phyloP scores from a whole-genome alignment of 1,284 basidiomycete species.

The Spongiforma sp. region DNA sequence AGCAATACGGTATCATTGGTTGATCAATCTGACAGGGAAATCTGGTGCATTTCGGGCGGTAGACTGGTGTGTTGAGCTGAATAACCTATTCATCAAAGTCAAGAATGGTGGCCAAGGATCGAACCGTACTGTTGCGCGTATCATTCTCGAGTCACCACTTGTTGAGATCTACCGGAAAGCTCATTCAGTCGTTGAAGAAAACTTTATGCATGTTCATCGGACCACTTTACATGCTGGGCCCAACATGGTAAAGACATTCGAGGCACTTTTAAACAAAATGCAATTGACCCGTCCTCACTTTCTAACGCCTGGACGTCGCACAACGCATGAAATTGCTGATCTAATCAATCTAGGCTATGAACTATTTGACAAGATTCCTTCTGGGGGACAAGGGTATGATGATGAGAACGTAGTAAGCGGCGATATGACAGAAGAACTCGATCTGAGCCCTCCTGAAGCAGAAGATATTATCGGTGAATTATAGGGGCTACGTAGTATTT shows the following conservation, averaged over 20 bases:
- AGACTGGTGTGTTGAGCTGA: constrained; percentile 29
- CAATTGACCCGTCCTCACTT: too few relatives aligned
- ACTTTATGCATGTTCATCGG: background rate
- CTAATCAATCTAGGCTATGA: too few relatives aligned
- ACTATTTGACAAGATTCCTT: too few relatives aligned
- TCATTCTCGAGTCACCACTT: constrained; percentile 34
- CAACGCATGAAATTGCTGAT: too few relatives aligned
- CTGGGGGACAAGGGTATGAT: too few relatives aligned
- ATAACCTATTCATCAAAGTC: constrained; percentile 29
- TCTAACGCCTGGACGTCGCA: too few relatives aligned
- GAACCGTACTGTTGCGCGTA: constrained; percentile 24
- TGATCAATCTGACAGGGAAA: constrained; percentile 27
- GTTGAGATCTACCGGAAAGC: constrained; percentile 10
- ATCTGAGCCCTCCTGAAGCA: too few relatives aligned
- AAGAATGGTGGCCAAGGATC: constrained; percentile 14
- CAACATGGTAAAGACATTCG: background rate
- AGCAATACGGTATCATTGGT: constrained; percentile 20
- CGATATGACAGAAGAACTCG: too few relatives aligned
- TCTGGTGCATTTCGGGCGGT: constrained; percentile 14
- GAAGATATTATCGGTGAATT: too few relatives aligned
- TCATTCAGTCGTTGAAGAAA: background rate
- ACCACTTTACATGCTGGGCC: background rate
- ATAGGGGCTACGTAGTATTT: too few relatives aligned
- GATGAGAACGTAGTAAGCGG: too few relatives aligned
- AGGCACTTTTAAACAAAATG: background rate